phyloP scores from a whole-genome alignment of 2,329 filamentous ascomycete genomes.

The Trichoderma citrinoviride region DNA sequence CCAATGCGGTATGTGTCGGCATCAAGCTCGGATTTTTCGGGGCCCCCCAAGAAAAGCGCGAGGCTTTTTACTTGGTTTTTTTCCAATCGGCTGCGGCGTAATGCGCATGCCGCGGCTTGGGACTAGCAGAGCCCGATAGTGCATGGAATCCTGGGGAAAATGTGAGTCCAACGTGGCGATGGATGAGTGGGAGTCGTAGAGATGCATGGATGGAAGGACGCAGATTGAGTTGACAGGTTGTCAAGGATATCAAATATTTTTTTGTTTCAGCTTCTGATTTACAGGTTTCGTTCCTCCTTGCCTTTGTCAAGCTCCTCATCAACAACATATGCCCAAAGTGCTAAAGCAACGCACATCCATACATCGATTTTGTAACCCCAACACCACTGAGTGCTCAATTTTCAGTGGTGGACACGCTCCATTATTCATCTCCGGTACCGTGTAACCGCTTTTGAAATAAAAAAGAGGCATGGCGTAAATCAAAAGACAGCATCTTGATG shows the following conservation, averaged over 20 bases:
- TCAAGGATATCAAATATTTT: conserved; percentile 8
- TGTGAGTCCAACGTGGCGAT: not conserved
- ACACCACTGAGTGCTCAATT: not conserved
- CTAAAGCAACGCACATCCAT: not conserved
- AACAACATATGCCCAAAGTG: not conserved
- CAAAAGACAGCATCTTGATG: not conserved
- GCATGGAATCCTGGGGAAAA: not conserved
- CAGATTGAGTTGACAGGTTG: not conserved
- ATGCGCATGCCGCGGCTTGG: conserved; percentile 12
- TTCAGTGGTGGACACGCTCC: not conserved
- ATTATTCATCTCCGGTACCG: conserved; percentile 6
- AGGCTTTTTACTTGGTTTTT: conserved; percentile 7
- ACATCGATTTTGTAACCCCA: not conserved
- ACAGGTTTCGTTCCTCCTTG: not conserved
- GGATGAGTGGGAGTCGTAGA: not conserved
- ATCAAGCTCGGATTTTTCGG: conserved; percentile 11
- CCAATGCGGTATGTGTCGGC: not conserved
- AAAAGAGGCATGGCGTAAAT: not conserved
- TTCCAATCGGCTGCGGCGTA: not conserved
- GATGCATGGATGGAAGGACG: not conserved
- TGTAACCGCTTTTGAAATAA: not conserved
- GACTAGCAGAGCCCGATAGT: not conserved
- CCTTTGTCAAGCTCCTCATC: not conserved
- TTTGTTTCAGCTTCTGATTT: not conserved
- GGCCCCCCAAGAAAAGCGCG: not conserved